phyloP scores from a whole-genome alignment of 2,329 filamentous ascomycete genomes.

The Camillea tinctor region DNA sequence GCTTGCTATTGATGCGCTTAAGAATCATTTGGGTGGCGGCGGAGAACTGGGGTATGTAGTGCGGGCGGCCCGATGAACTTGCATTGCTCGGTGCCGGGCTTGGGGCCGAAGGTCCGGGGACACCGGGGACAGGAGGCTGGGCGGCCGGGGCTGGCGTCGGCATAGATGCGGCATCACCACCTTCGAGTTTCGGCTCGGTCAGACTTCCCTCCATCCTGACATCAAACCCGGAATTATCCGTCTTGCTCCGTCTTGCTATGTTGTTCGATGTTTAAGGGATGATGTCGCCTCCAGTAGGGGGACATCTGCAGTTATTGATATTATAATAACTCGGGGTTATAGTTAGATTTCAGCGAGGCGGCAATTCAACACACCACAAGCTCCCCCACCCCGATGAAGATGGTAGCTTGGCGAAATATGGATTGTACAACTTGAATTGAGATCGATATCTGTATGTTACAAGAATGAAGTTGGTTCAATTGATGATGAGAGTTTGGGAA shows the following conservation, averaged over 20 bases:
- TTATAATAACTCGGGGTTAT: background rate
- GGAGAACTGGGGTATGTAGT: slow-evolving; percentile 35
- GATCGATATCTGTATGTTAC: background rate
- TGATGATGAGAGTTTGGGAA: slow-evolving; percentile 15
- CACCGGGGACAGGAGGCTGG: slow-evolving; percentile 3
- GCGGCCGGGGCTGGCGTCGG: slow-evolving; percentile 4
- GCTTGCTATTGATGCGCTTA: slow-evolving; percentile 36
- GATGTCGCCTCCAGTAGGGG: background rate
- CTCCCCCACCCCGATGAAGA: background rate
- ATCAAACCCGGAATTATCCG: background rate
- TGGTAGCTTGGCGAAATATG: background rate
- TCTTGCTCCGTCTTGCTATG: background rate
- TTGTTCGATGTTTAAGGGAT: too few relatives aligned
- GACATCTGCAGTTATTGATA: background rate
- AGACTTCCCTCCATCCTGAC: slow-evolving; percentile 9
- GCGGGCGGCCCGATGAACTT: slow-evolving; percentile 27
- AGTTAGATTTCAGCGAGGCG: background rate
- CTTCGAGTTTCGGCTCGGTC: background rate
- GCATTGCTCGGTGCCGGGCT: slow-evolving; percentile 25
- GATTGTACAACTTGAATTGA: background rate
- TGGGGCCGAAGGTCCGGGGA: slow-evolving; percentile 8
- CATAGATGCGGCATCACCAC: slow-evolving; percentile 1
- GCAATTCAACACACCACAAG: background rate
- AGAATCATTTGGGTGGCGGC: slow-evolving; percentile 42
- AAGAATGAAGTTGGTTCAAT: slow-evolving; percentile 8